Evolutionary conservation across 139 green algal species (phyloP).

Genomic region (Picochlorum sp.): DNA sequence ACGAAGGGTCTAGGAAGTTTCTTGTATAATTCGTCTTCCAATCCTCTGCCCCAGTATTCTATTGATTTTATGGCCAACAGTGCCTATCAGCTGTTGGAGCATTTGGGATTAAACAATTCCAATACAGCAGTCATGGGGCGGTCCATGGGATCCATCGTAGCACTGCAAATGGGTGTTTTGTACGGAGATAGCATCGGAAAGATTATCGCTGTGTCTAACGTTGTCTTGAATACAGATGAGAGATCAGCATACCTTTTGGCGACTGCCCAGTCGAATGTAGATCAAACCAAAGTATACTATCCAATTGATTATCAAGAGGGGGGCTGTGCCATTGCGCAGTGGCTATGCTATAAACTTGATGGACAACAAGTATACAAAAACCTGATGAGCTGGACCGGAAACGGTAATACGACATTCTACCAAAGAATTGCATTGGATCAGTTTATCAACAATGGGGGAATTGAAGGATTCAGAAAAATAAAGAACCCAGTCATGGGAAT

Average conservation of each 20-base stretch:
- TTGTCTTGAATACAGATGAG: not conserved
- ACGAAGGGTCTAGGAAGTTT: no score
- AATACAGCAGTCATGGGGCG: not conserved
- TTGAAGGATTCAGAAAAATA: constrained; percentile 1
- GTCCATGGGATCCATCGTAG: not conserved
- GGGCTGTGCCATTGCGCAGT: not conserved
- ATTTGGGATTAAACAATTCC: not conserved
- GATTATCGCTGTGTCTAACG: not conserved
- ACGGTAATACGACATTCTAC: not conserved
- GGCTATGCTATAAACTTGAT: constrained; percentile 2
- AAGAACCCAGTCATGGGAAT: not conserved
- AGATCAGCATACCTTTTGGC: not conserved
- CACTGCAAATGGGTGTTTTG: not conserved
- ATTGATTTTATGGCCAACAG: not conserved
- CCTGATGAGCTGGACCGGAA: not conserved
- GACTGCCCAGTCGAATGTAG: not conserved
- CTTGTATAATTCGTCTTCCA: not conserved
- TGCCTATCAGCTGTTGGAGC: constrained; percentile 1
- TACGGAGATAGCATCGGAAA: not conserved
- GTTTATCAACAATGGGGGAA: not conserved
- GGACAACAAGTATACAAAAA: not conserved
- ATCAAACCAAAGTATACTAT: not conserved
- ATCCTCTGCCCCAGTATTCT: constrained; percentile 1
- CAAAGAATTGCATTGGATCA: constrained; percentile 1
- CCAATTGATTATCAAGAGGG: constrained; percentile 2